These are phyloP conservation scores for Neurospora sublineolata DNA, from an alignment of 495 filamentous ascomycete species.

Conservation along the genomic window DNA sequence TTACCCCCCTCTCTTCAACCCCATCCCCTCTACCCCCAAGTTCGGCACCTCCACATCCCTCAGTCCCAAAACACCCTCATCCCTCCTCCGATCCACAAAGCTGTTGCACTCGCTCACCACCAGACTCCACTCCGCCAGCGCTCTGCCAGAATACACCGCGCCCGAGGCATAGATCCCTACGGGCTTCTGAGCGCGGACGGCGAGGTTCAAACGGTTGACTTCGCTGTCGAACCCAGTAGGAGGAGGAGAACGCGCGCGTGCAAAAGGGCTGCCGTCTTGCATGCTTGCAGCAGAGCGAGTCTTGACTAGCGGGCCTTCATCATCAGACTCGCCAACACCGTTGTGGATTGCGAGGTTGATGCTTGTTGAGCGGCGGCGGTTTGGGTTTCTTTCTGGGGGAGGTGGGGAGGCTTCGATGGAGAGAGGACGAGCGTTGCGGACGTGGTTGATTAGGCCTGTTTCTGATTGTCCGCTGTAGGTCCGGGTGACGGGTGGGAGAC, in stretches of 20 bases:
- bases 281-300: neutral
- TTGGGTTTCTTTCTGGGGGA: conserved; percentile 2
- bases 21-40: conserved; percentile 75
- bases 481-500: conserved; percentile 33
- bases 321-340: neutral
- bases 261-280: neutral
- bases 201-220: conserved; percentile 1
- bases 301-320: conserved; percentile 2
- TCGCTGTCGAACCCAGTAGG: conserved; percentile 7
- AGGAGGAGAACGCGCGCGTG: conserved; percentile 1
- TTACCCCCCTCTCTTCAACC: conserved; percentile 34
- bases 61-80: conserved; percentile 70
- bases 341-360: conserved; percentile 7
- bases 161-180: conserved; percentile 25
- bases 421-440: conserved; percentile 29
- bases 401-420: conserved; percentile 6
- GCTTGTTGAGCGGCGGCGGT: conserved; percentile 14
- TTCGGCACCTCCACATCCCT: conserved; percentile 76
- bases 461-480: conserved; percentile 31
- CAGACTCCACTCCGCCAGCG: conserved; percentile 82
- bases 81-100: conserved; percentile 77
- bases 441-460: conserved; percentile 33
- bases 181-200: conserved; percentile 26
- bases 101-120: conserved; percentile 82
- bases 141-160: conserved; percentile 69